A percentile compares a stretch with the other conserved stretches of the same genome.
Conservation (phyloP, 306 rosid species). For the Cucurbita argyrosperma region DNA sequence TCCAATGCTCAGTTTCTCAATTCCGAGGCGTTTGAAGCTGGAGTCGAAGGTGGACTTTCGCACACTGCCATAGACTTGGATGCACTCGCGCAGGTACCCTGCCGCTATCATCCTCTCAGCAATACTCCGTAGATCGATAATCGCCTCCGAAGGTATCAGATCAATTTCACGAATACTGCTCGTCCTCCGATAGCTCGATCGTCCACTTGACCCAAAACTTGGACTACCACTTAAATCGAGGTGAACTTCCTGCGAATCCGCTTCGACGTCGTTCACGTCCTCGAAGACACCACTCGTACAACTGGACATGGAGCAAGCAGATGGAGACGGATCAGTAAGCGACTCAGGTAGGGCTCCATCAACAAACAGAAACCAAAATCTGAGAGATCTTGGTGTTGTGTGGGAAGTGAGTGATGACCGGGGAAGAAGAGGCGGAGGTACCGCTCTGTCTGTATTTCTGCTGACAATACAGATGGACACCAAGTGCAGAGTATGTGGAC, state of each 20-base stretch:
- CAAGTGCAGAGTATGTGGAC: not conserved
- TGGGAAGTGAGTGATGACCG: not conserved
- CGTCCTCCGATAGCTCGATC: conserved; percentile 47
- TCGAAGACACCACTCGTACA: not conserved
- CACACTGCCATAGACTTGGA: conserved; percentile 85
- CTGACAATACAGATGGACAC: conserved; percentile 5
- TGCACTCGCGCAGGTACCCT: conserved; percentile 77
- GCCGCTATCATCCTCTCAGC: conserved; percentile 82
- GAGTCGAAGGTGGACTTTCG: conserved; percentile 68
- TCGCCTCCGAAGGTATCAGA: conserved; percentile 68
- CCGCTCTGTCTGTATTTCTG: not conserved
- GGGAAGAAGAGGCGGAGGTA: not conserved
- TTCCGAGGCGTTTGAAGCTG: conserved; percentile 53
- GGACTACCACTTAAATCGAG: conserved; percentile 7
- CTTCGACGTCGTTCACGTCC: conserved; percentile 6
- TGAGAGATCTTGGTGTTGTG: too few species aligned
- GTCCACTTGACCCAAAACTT: conserved; percentile 2
- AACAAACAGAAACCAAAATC: not conserved
- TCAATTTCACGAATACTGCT: conserved; percentile 91
- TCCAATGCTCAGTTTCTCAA: conserved; percentile 85
- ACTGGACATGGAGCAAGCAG: conserved; percentile 10
- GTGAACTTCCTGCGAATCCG: conserved; percentile 2
- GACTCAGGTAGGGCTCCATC: conserved; percentile 30
- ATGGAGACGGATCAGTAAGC: conserved; percentile 35
- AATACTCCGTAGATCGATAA: conserved; percentile 60